Conservation (phyloP, 768 basidiomycete species). For the Pleurotus cornucopiae region DNA sequence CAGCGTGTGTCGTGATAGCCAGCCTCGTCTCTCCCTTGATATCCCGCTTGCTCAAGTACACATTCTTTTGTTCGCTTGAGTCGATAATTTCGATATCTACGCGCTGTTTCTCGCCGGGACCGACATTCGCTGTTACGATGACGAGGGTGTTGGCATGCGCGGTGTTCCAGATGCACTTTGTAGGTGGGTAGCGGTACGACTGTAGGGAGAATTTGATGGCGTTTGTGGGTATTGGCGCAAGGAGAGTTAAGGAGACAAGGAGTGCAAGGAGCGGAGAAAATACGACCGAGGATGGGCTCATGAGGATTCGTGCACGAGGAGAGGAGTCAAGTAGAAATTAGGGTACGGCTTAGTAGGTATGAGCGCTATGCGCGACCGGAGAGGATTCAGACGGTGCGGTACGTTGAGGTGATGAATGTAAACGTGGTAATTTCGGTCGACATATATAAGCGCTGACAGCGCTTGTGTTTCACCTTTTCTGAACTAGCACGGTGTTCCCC, state of each 20-base stretch:
- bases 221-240: constrained; percentile 19
- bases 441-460: no score
- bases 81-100: constrained; percentile 95
- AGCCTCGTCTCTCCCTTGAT: constrained; percentile 90
- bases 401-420: no score
- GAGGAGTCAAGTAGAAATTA: no score
- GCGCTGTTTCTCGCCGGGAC: constrained; percentile 69
- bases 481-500: no score
- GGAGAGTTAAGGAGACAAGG: constrained; percentile 15
- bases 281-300: no score
- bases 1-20: constrained; percentile 89
- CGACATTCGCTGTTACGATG: constrained; percentile 94
- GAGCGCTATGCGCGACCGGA: no score
- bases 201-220: constrained; percentile 87
- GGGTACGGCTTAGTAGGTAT: no score
- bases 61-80: constrained; percentile 77
- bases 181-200: constrained; percentile 65
- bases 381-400: no score
- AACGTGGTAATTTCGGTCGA: no score
- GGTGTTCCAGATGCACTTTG: constrained; percentile 95
- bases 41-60: constrained; percentile 84
- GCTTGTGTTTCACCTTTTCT: no score
- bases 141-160: constrained; percentile 85
- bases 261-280: no score
- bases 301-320: no score